Conservation (phyloP, 495 filamentous ascomycete species). For the Glarea lozoyensis region DNA sequence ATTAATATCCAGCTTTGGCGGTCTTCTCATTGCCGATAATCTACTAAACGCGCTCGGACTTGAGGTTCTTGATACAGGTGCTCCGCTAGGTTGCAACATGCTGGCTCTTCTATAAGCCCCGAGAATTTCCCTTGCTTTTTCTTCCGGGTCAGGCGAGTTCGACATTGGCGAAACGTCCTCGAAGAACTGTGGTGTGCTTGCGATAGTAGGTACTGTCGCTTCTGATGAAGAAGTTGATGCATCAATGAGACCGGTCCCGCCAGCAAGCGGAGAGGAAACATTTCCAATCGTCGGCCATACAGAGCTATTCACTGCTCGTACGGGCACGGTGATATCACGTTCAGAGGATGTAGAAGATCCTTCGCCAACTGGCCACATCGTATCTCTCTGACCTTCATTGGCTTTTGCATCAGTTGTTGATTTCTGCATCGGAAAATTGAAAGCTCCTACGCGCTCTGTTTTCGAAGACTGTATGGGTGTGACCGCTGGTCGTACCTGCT, state of each 20-base stretch:
- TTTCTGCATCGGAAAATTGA: constrained; percentile 1
- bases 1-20: constrained; percentile 69
- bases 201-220: constrained; percentile 11
- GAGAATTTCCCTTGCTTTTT: constrained; percentile 31
- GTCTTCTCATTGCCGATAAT: constrained; percentile 45
- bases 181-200: constrained; percentile 6
- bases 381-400: not conserved
- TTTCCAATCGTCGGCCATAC: constrained; percentile 20
- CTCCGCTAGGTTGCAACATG: constrained; percentile 27
- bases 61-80: constrained; percentile 22
- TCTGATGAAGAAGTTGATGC: constrained; percentile 14
- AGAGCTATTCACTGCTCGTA: constrained; percentile 9
- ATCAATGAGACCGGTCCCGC: constrained; percentile 19
- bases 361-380: not conserved
- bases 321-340: not conserved
- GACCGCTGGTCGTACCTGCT: constrained; percentile 4
- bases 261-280: constrained; percentile 16
- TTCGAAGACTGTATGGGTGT: constrained; percentile 14
- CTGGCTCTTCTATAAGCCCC: constrained; percentile 35
- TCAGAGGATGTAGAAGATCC: not conserved
- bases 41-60: constrained; percentile 32
- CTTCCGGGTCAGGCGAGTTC: not conserved
- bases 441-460: constrained; percentile 10
- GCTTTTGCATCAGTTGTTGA: not conserved
- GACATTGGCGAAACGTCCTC: not conserved